Base-by-base conservation (phyloP, 2,329 filamentous ascomycete genomes). In the Tolypocladium ophioglossoides region DNA sequence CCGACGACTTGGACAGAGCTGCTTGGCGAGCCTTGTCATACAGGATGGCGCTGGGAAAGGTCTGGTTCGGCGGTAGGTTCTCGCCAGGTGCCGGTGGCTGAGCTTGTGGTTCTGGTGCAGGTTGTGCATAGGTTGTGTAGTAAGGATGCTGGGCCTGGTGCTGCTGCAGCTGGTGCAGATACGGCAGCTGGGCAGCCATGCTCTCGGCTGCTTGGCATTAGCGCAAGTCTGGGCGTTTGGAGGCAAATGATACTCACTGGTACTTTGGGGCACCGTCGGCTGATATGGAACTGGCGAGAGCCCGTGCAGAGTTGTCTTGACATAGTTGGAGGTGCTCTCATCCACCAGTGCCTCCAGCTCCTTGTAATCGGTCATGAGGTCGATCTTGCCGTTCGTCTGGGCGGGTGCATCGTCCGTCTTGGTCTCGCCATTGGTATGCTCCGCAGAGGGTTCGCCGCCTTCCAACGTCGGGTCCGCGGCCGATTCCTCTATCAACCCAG, bases 1-100 rank as follows among this genome's bases (percentile, higher is more conserved):
- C 74, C 2, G 78, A 76, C 0, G 77, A 78, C 59, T 82, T 81
- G 7, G 78, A 78, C 0, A 81, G 73, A 0, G 79, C 79, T 3
- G 79, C 79, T 59, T 83, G 80, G 2, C 80, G 74, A 14, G 80
- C 80, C 52, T 77, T 76, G 56, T 83, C 79, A 55, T 83, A 84
- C 1, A 84, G 66, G 1, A 77, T 72, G 0, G 79, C 72, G 22
- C 78, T 83, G 0, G 80, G 74, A 22, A 74, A 77, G 5, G 74
- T 76, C 57, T 84, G 80, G 50, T 81, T 79, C 0, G 80, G 80
- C 4, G 80, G 80, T 0, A 83, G 62, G 30, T 71, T 71, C 39
- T 71, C 67, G 2, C 67, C 66, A 14, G 63, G 64, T 3, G 59
- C 63, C 6, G 63, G 64, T 14, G 59, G 64, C 16, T 58, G 67